Evolutionary conservation across 768 basidiomycete genomes (phyloP), one percentile per base, ranked within the genome.

Genomic region (Tulasnella sp.): DNA sequence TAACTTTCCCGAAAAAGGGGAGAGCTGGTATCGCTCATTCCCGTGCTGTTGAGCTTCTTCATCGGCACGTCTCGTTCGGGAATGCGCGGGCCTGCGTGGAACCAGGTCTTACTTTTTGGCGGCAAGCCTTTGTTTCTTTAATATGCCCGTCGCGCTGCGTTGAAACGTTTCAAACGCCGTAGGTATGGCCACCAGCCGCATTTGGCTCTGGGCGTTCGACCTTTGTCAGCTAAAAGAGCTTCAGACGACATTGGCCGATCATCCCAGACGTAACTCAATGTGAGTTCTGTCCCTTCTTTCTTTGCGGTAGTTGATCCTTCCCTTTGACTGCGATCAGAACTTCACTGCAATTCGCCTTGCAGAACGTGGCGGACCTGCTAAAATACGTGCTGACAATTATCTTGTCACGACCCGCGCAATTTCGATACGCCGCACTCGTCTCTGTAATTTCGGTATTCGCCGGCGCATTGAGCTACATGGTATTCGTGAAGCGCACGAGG

Each of bases 161-260:
- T n/a, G n/a, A n/a, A n/a, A n/a, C 9, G 17, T 11, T 54, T 17
- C 27, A 43, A 19, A 13, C n/a, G 13, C 27, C 41, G 1, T 58
- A 73, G 77, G 78, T 13, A 76, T 80, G 73, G 76, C 77, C 3
- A 64, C 75, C 1, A 75, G 74, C 0, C 68, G 77, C 5, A 72
- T 78, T 30, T 77, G 78, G 0, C 70, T 81, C 0, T 80, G 78
- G 78, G 71, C 74, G 0, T 80, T 81, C 65, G 80, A 81, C 64
- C 71, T 81, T 7, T 70, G 71, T 48, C 79, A 81, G 56, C 68
- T 78, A 10, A 76, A 79, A 60, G 71, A 76, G 56, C 68, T 81
- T 4, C 79, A 81, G 64, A 67, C 71, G 13, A 71, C 75, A 0
- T 72, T 81, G 4, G 67, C 69, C 15, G 54, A 70, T 5, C 75